Evolutionary conservation across 2,329 filamentous ascomycete genomes (phyloP).

Genomic region (Lasiodiplodia gonubiensis): DNA sequence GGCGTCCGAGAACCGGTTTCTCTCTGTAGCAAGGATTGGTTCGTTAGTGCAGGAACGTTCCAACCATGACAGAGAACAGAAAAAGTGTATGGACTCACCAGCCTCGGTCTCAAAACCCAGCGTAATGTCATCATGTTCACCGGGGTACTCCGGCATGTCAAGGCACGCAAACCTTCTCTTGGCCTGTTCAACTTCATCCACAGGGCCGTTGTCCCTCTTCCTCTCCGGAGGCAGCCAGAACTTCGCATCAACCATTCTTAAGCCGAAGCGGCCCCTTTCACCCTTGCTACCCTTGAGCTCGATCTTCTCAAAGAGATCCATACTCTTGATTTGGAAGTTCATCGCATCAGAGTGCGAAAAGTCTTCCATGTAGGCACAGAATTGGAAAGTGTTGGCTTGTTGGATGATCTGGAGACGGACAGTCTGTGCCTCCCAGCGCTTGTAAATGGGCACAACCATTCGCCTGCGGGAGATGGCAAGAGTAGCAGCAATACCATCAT

Average conservation of each 20-base stretch:
- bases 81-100: slow-evolving; percentile 60
- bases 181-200: slow-evolving; percentile 57
- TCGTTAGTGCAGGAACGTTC: slow-evolving; percentile 34
- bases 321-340: slow-evolving; percentile 85
- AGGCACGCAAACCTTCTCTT: slow-evolving; percentile 80
- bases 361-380: slow-evolving; percentile 86
- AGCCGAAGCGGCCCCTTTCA: slow-evolving; percentile 35
- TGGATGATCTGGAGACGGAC: slow-evolving; percentile 81
- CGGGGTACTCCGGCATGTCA: slow-evolving; percentile 86
- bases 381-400: slow-evolving; percentile 75
- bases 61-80: background rate
- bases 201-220: slow-evolving; percentile 57
- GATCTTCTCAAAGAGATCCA: slow-evolving; percentile 75
- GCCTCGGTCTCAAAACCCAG: slow-evolving; percentile 81
- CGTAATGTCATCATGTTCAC: slow-evolving; percentile 90
- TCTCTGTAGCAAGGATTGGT: slow-evolving; percentile 40
- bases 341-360: slow-evolving; percentile 87
- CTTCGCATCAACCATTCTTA: slow-evolving; percentile 87
- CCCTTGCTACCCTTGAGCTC: slow-evolving; percentile 47
- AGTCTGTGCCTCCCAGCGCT: slow-evolving; percentile 86
- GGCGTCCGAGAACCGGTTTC: slow-evolving; percentile 53
- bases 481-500: slow-evolving; percentile 63
- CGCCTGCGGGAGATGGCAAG: slow-evolving; percentile 83
- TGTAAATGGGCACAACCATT: slow-evolving; percentile 92
- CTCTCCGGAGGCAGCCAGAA: slow-evolving; percentile 75